phyloP scores from a whole-genome alignment of 768 basidiomycete genomes.

The Calocera viscosa region DNA sequence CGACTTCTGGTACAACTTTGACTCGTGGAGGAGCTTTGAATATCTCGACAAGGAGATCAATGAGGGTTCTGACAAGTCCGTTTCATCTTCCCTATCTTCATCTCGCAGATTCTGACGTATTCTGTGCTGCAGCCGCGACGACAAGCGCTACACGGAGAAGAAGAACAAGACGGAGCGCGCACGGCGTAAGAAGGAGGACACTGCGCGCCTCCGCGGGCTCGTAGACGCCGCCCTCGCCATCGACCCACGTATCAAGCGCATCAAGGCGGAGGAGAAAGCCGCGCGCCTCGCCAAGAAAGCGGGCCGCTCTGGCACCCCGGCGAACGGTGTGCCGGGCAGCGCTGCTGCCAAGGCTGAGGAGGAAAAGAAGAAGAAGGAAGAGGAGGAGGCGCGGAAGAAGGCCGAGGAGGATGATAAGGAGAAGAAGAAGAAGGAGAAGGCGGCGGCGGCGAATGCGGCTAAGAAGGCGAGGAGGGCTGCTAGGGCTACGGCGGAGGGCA shows the following conservation, averaged over 20 bases:
- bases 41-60: conserved; percentile 97
- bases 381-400: conserved; percentile 37
- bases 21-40: conserved; percentile 96
- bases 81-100: conserved; percentile 14
- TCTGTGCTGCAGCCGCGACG: conserved; percentile 59
- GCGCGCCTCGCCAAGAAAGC: conserved; percentile 86
- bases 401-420: conserved; percentile 63
- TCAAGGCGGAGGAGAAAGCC: conserved; percentile 93
- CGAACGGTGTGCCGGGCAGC: conserved; percentile 31
- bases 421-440: conserved; percentile 74
- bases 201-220: conserved; percentile 67
- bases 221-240: conserved; percentile 71
- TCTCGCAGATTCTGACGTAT: neutral
- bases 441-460: conserved; percentile 75
- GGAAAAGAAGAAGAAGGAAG: conserved; percentile 44
- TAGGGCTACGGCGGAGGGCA: conserved; percentile 12
- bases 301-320: conserved; percentile 23
- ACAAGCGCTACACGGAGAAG: conserved; percentile 98
- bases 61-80: conserved; percentile 88
- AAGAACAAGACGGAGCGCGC: conserved; percentile 98
- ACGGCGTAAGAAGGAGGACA: conserved; percentile 94
- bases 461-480: conserved; percentile 71
- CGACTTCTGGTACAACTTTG: conserved; percentile 99
- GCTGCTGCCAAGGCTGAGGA: conserved; percentile 51
- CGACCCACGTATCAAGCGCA: conserved; percentile 93